Percentiles rank a stretch among this genome's conserved stretches.
phyloP scores from a whole-genome alignment of 257 asterid genomes.

The Solanum boliviense region DNA sequence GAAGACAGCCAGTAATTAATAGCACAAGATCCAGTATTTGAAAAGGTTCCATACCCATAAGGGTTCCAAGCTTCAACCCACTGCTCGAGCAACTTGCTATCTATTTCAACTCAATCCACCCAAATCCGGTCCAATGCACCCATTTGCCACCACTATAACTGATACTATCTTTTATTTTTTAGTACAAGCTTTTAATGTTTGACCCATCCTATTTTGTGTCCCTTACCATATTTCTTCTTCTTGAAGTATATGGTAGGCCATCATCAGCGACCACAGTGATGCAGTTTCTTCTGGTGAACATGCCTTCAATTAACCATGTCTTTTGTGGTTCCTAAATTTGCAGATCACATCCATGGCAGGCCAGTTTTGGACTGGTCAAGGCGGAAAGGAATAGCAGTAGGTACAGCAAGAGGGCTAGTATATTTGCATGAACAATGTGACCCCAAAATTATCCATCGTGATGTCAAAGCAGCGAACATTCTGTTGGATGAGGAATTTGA shows the following conservation, averaged over 20 bases:
- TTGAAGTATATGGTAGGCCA: neutral
- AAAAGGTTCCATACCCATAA: too few relatives aligned
- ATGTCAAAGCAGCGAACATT: constrained; percentile 29
- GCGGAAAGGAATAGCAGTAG: constrained; percentile 20
- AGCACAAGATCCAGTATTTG: neutral
- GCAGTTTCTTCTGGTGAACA: neutral
- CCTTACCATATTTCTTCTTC: neutral
- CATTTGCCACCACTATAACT: neutral
- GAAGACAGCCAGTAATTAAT: neutral
- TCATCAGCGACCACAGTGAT: neutral
- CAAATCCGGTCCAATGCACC: neutral
- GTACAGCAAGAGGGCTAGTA: constrained; percentile 25
- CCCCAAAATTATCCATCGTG: constrained; percentile 28
- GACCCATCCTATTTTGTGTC: neutral
- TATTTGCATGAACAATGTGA: constrained; percentile 30
- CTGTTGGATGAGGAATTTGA: constrained; percentile 20
- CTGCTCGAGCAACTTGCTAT: neutral
- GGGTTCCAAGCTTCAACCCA: neutral
- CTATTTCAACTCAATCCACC: neutral
- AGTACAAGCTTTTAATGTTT: neutral
- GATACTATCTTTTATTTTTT: neutral
- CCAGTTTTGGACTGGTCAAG: constrained; percentile 18
- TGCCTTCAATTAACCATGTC: neutral
- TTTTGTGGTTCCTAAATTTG: neutral
- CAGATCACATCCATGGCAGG: constrained; percentile 3